Evolutionary conservation across 1,139 yeast genomes (phyloP).

Genomic region (Taphrina flavorubra): DNA sequence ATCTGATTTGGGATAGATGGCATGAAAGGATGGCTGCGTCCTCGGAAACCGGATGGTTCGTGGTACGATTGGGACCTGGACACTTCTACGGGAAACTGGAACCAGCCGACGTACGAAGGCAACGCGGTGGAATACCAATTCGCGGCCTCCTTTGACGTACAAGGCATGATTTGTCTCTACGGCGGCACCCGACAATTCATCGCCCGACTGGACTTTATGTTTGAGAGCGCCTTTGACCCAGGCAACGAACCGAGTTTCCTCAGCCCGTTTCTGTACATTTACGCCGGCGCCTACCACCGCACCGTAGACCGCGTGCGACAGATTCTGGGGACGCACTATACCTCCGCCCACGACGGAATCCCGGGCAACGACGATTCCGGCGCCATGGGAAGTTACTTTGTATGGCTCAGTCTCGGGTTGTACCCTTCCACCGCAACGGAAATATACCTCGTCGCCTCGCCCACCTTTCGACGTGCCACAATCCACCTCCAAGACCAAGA

Average conservation of each 20-base stretch:
- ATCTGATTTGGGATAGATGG: conserved; percentile 2
- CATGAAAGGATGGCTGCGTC: conserved; percentile 34
- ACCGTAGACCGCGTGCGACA: conserved; percentile 30
- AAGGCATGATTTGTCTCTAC: conserved; percentile 35
- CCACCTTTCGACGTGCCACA: conserved; percentile 14
- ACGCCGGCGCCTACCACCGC: conserved; percentile 30
- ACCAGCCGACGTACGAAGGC: conserved; percentile 36
- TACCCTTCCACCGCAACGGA: conserved; percentile 36
- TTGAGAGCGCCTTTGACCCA: conserved; percentile 34
- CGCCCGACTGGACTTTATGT: conserved; percentile 31
- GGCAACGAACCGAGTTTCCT: conserved; percentile 40
- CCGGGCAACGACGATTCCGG: conserved; percentile 39
- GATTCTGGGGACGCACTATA: conserved; percentile 23
- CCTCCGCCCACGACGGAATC: conserved; percentile 29
- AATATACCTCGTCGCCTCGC: conserved; percentile 25
- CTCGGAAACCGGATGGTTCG: conserved; percentile 31
- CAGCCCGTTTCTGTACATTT: conserved; percentile 37
- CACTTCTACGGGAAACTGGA: conserved; percentile 33
- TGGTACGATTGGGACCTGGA: conserved; percentile 35
- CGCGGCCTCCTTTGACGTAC: conserved; percentile 33
- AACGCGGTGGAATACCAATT: conserved; percentile 37
- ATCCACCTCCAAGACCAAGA: neutral
- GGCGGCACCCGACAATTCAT: conserved; percentile 21
- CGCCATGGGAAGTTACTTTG: conserved; percentile 37
- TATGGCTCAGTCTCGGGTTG: conserved; percentile 37